Conservation (phyloP, 2,329 filamentous ascomycete genomes). For the Phaeoacremonium minimum region DNA sequence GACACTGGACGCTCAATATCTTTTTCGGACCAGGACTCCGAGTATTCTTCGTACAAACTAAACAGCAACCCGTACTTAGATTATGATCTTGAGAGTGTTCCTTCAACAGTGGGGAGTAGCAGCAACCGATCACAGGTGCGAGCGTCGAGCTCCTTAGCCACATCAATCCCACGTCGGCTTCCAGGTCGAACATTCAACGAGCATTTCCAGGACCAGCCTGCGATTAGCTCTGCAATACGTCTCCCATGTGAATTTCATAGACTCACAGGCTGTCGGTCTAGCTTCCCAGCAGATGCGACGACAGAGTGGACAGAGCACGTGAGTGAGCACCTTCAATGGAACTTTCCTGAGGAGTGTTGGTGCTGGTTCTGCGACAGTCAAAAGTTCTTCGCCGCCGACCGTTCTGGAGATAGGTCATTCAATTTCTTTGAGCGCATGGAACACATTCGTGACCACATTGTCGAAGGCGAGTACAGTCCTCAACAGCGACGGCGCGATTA, state of each 20-base stretch:
- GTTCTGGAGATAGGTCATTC: conserved; percentile 1
- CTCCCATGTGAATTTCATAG: conserved; percentile 42
- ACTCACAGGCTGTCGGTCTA: conserved; percentile 26
- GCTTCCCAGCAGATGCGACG: conserved; percentile 31
- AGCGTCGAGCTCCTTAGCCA: too few species aligned
- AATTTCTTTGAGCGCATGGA: conserved; percentile 38
- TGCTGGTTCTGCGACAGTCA: conserved; percentile 48
- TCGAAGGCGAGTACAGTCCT: conserved; percentile 13
- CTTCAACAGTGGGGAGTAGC: too few species aligned
- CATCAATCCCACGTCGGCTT: too few species aligned
- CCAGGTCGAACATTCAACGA: too few species aligned
- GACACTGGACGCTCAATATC: too few species aligned
- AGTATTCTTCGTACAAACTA: too few species aligned
- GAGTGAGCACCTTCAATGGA: conserved; percentile 25
- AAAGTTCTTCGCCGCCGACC: conserved; percentile 19
- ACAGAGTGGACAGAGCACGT: conserved; percentile 42
- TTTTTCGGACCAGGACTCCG: too few species aligned
- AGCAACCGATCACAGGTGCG: too few species aligned
- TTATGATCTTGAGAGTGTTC: too few species aligned
- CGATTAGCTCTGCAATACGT: too few species aligned
- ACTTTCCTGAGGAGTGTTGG: conserved; percentile 27
- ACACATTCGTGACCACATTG: conserved; percentile 44
- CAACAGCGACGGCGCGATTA: conserved; percentile 32
- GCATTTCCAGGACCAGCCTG: too few species aligned
- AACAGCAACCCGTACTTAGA: too few species aligned